Evolutionary conservation across 2,329 filamentous ascomycete genomes (phyloP).

Genomic region (Colletotrichum liaoningense): DNA sequence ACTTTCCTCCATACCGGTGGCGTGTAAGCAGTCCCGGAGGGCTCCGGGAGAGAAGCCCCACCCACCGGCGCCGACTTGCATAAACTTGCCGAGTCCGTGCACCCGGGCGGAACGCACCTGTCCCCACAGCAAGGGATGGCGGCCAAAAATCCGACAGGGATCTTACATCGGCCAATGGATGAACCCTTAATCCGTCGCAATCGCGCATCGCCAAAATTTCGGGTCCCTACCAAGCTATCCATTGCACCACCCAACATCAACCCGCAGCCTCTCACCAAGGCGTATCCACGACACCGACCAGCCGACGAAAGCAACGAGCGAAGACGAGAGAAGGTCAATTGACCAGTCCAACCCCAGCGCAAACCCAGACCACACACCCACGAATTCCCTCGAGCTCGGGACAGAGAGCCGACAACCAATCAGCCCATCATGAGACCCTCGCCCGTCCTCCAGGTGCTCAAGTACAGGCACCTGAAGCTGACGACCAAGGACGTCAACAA

Average conservation of each 20-base stretch:
- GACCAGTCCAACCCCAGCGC: not conserved
- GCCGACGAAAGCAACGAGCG: not conserved
- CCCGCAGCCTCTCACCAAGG: too few species aligned
- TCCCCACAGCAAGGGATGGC: not conserved
- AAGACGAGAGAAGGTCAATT: not conserved
- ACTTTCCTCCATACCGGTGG: not conserved
- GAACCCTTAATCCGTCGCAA: conserved; percentile 29
- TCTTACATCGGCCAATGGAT: conserved; percentile 1
- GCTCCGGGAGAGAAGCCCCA: not conserved
- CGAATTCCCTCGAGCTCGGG: not conserved
- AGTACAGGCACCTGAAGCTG: conserved; percentile 80
- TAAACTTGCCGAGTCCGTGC: too few species aligned
- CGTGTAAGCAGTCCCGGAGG: not conserved
- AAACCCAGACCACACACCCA: not conserved
- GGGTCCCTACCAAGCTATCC: not conserved
- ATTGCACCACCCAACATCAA: not conserved
- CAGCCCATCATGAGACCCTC: conserved; percentile 72
- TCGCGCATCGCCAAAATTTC: conserved; percentile 36
- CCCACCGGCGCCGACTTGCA: not conserved
- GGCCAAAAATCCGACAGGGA: not conserved
- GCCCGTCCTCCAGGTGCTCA: conserved; percentile 71
- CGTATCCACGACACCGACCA: not conserved
- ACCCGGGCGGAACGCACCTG: too few species aligned
- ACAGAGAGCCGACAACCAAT: not conserved
- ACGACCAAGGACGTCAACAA: conserved; percentile 94